phyloP scores from a whole-genome alignment of 2,329 filamentous ascomycete species.

The Daldinia sp. region DNA sequence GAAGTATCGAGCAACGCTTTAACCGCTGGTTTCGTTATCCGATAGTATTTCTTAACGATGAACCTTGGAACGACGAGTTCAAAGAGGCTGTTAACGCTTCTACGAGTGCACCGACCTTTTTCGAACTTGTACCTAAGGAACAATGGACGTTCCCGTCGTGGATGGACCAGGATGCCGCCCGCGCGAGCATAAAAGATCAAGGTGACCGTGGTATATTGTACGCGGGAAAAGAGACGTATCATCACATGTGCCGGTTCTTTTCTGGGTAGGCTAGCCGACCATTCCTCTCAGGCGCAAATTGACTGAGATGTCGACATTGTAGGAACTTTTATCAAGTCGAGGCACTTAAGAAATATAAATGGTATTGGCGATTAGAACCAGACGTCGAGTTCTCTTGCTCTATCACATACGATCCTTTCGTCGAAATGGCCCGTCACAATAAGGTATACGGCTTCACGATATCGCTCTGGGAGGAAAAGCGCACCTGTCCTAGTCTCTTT shows the following conservation, averaged over 20 bases:
- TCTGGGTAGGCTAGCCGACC: slow-evolving; percentile 53
- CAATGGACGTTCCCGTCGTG: slow-evolving; percentile 58
- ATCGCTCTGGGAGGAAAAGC: slow-evolving; percentile 57
- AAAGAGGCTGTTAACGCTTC: slow-evolving; percentile 49
- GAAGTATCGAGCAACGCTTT: slow-evolving; percentile 59
- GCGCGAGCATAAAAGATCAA: slow-evolving; percentile 52
- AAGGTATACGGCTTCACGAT: slow-evolving; percentile 61
- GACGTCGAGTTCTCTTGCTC: slow-evolving; percentile 60
- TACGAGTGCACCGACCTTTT: slow-evolving; percentile 54
- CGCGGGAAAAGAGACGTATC: slow-evolving; percentile 57
- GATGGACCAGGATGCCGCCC: slow-evolving; percentile 51
- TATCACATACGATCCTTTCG: slow-evolving; percentile 61
- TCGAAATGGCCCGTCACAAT: slow-evolving; percentile 58
- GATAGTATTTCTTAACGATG: slow-evolving; percentile 61
- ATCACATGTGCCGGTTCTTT: slow-evolving; percentile 59
- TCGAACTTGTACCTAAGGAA: slow-evolving; percentile 56
- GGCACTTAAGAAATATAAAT: slow-evolving; percentile 58
- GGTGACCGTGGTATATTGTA: slow-evolving; percentile 55
- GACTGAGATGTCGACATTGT: slow-evolving; percentile 21
- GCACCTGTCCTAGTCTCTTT: slow-evolving; percentile 59
- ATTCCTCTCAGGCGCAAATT: background rate
- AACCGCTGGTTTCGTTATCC: slow-evolving; percentile 63
- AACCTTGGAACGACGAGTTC: slow-evolving; percentile 56
- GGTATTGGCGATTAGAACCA: slow-evolving; percentile 62
- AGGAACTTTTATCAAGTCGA: slow-evolving; percentile 59